Conservation (phyloP, 176 grass and related monocot species). For the Otatea glauca region DNA sequence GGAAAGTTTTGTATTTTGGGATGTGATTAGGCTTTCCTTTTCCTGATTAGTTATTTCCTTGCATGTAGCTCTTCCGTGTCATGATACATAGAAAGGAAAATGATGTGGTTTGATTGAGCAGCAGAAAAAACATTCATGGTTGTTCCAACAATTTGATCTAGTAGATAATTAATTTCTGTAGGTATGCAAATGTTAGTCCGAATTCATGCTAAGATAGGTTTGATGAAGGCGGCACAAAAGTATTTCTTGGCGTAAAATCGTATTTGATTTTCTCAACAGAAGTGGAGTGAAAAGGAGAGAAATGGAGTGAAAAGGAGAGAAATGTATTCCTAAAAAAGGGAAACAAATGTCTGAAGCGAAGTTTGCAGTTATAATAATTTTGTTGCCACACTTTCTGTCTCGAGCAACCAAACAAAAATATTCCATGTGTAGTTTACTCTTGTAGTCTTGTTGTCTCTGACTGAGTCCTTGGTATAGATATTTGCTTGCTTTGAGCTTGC, state of each 20-base stretch:
- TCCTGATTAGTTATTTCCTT: too few species aligned
- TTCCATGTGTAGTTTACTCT: constrained; percentile 32
- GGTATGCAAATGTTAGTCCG: background rate
- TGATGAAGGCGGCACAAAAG: background rate
- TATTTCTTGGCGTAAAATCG: background rate
- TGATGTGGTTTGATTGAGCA: too few species aligned
- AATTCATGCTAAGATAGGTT: constrained; percentile 30
- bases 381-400: background rate
- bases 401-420: constrained; percentile 33
- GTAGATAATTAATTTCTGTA: background rate
- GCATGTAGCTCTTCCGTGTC: too few species aligned
- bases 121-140: too few species aligned
- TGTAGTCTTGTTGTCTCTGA: constrained; percentile 25
- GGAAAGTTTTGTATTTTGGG: too few species aligned
- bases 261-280: background rate
- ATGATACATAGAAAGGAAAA: too few species aligned
- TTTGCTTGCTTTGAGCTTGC: constrained; percentile 37
- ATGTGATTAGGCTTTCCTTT: too few species aligned
- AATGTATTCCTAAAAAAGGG: too few species aligned
- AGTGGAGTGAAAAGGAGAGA: too few species aligned
- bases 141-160: too few species aligned
- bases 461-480: constrained; percentile 17
- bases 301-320: constrained; percentile 31
- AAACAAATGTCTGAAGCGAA: constrained; percentile 39
- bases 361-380: background rate